Conservation (phyloP, 257 asterid genomes). For the Ilex asprella region DNA sequence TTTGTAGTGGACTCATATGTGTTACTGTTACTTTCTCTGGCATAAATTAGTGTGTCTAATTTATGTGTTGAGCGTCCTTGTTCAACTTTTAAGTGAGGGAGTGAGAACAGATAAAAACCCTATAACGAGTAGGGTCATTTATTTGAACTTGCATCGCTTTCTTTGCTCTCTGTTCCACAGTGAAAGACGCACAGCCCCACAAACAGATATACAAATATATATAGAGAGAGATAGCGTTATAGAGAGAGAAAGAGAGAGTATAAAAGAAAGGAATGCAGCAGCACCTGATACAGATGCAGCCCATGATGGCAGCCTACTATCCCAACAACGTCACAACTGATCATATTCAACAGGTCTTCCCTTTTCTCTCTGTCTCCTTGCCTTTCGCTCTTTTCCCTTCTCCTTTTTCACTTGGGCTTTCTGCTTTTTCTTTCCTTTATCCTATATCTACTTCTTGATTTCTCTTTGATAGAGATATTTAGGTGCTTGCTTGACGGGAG, state of each 20-base stretch:
- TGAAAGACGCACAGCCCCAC: constrained; percentile 31
- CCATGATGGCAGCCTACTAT: constrained; percentile 98
- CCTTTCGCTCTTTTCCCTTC: background rate
- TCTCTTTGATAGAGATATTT: constrained; percentile 1
- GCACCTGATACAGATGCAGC: constrained; percentile 99
- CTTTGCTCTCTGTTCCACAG: constrained; percentile 21
- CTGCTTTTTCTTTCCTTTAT: constrained; percentile 3
- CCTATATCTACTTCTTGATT: constrained; percentile 1
- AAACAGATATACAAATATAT: constrained; percentile 17
- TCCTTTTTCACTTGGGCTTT: constrained; percentile 5
- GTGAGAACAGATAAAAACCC: constrained; percentile 19
- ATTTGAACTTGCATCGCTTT: constrained; percentile 3
- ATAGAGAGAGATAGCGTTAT: constrained; percentile 3
- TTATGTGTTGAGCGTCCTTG: constrained; percentile 5
- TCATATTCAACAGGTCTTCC: constrained; percentile 89
- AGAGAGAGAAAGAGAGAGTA: constrained; percentile 19
- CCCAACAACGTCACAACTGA: constrained; percentile 96
- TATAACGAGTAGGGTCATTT: constrained; percentile 27
- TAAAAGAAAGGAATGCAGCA: constrained; percentile 65
- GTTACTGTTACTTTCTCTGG: constrained; percentile 15
- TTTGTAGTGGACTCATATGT: constrained; percentile 12
- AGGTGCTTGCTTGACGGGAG: background rate
- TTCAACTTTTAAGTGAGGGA: constrained; percentile 12
- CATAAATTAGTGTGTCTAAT: no score
- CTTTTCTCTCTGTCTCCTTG: background rate